Base-by-base conservation (phyloP, 305 asterid genomes). In the Fraxinus baroniana region DNA sequence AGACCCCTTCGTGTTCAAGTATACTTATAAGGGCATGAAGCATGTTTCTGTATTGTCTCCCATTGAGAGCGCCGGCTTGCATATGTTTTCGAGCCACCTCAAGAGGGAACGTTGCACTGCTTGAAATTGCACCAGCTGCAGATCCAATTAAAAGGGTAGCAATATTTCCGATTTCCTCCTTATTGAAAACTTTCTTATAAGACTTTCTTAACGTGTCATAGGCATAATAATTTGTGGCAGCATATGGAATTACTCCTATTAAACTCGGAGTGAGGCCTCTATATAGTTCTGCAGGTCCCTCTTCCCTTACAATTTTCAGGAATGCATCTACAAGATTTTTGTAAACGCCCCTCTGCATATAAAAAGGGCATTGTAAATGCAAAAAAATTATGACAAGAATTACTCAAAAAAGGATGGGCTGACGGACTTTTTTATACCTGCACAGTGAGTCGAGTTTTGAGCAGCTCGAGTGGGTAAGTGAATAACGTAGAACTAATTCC, bases 401-500 rank as follows among this genome's bases (percentile, higher is more conserved):
- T 49, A 77, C 2, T 66, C 35, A 28, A 24, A 26, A 46, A 77
- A 24, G 9, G 22, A 76, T 57, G 76, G 72, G 72, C 4, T 22
- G 5, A 62, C 4, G 24, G 5, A 22, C 37, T 1, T 28, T 30
- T 30, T 5, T 15, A 28, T 91, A 94, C 99, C 97, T 97, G 96
- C 79, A 97, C 90, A 41, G 99, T 97, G 18, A 97, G 79, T 75
- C 99, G 97, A 72, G 99, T 97, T 87, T 97, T 97, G 87, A 96
- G 90, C 83, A 96, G 84, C 91, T 96, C 99, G 3, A 96, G 98
- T 28, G 98, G 99, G 85, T 97, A 97, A 72, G 98, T 97, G 80
- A 92, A 76, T 84, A 97, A 78, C n/a, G 99, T 97, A 55, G 99
- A 97, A 91, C 93, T 90, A 83, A 97, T 95, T 82, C 99, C 99